Conservation (phyloP, 768 basidiomycete genomes). For the Lactarius psammicola region DNA sequence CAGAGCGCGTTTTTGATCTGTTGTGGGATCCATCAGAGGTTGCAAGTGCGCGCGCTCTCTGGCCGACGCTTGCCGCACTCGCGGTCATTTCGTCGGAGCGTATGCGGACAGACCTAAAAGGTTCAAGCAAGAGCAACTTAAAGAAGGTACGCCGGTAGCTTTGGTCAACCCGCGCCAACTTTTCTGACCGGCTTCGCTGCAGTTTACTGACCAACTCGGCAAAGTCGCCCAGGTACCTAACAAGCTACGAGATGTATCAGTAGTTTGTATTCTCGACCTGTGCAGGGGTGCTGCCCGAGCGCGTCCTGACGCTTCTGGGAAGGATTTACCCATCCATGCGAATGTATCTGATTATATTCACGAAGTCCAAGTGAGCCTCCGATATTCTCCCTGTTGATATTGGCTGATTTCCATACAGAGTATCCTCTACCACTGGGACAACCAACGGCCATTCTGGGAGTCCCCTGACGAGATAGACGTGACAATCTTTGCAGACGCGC, state of each 20-base stretch:
- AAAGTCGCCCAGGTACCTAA: slow-evolving; percentile 44
- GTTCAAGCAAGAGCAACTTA: slow-evolving; percentile 28
- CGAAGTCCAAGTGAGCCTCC: slow-evolving; percentile 65
- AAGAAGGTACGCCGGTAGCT: slow-evolving; percentile 21
- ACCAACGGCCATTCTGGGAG: slow-evolving; percentile 64
- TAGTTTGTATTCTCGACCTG: slow-evolving; percentile 74
- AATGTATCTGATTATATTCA: slow-evolving; percentile 73
- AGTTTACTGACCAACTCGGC: slow-evolving; percentile 61
- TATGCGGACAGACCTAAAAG: slow-evolving; percentile 49
- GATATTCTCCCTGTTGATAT: slow-evolving; percentile 27
- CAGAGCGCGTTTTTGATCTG: slow-evolving; percentile 85
- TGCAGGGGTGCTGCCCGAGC: slow-evolving; percentile 66
- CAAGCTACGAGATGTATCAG: slow-evolving; percentile 62
- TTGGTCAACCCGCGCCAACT: neutral
- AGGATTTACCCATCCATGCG: slow-evolving; percentile 60
- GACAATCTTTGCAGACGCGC: slow-evolving; percentile 69
- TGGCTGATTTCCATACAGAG: slow-evolving; percentile 30
- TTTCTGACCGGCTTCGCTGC: slow-evolving; percentile 35
- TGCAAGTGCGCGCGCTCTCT: slow-evolving; percentile 52
- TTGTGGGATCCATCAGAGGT: slow-evolving; percentile 48
- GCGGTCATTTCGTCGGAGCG: slow-evolving; percentile 70
- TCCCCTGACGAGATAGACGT: slow-evolving; percentile 67
- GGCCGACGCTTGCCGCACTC: slow-evolving; percentile 79
- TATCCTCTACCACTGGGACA: slow-evolving; percentile 37
- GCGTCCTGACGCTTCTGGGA: slow-evolving; percentile 37